Conservation (phyloP, 805 yeast species). For the Monosporozyma aerobia region DNA sequence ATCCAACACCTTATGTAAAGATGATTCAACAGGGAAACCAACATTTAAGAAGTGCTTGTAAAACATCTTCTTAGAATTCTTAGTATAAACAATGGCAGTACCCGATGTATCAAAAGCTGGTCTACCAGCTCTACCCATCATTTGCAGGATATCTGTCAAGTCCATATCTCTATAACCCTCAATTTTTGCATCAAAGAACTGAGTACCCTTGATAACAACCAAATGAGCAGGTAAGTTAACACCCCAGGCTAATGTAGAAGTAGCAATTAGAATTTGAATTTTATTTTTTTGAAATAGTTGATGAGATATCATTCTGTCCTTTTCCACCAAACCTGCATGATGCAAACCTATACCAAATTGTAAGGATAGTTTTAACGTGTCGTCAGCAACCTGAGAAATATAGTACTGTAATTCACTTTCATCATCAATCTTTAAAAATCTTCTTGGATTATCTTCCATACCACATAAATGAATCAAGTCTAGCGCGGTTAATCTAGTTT, state of each 20-base stretch:
- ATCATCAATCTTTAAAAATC: constrained; percentile 64
- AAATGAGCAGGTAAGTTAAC: constrained; percentile 97
- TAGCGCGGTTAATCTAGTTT: constrained; percentile 77
- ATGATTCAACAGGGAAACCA: constrained; percentile 93
- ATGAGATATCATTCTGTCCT: constrained; percentile 84
- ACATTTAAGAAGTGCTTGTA: constrained; percentile 80
- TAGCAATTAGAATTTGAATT: constrained; percentile 83
- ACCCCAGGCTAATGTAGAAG: constrained; percentile 99
- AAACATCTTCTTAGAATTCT: constrained; percentile 73
- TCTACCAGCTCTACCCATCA: constrained; percentile 98
- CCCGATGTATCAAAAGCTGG: constrained; percentile 93
- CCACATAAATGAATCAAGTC: constrained; percentile 65
- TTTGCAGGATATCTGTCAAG: constrained; percentile 90
- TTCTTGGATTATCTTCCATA: constrained; percentile 43
- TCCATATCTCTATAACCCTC: constrained; percentile 95
- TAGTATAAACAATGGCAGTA: constrained; percentile 83
- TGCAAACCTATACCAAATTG: constrained; percentile 83
- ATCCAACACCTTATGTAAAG: constrained; percentile 63
- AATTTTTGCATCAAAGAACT: constrained; percentile 83
- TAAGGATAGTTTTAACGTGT: constrained; percentile 65
- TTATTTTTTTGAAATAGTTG: constrained; percentile 75
- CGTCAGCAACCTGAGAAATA: constrained; percentile 84
- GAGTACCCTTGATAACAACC: constrained; percentile 95
- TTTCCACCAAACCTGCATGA: constrained; percentile 91
- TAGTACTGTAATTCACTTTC: constrained; percentile 70